Percentiles rank a stretch among this genome's conserved stretches.
phyloP scores from a whole-genome alignment of 2,329 filamentous ascomycete genomes.

The Curvularia lunata region DNA sequence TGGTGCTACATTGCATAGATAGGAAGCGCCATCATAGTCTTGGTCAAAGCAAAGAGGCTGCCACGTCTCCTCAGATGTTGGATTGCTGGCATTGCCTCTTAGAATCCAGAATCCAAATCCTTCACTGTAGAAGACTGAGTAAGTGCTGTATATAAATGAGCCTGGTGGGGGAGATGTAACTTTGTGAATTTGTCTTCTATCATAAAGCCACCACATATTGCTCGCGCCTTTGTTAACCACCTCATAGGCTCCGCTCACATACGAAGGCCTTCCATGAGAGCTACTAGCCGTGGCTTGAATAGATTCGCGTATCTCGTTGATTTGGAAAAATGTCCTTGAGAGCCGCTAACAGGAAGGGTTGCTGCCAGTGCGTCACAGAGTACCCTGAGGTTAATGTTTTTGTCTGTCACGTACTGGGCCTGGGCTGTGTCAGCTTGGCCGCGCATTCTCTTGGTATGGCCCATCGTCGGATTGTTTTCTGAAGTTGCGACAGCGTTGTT shows the following conservation, averaged over 20 bases:
- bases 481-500: too few species aligned
- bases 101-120: conserved; percentile 35
- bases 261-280: conserved; percentile 28
- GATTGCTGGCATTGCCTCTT: conserved; percentile 19
- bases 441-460: too few species aligned
- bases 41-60: conserved; percentile 34
- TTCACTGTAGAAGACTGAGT: conserved; percentile 29
- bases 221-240: conserved; percentile 15
- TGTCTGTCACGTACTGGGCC: too few species aligned
- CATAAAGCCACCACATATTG: conserved; percentile 24
- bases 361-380: too few species aligned
- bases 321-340: too few species aligned
- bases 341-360: too few species aligned
- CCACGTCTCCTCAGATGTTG: conserved; percentile 17
- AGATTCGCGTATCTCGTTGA: conserved; percentile 36
- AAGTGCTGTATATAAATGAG: conserved; percentile 14
- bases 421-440: too few species aligned
- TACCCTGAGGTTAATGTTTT: too few species aligned
- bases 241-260: conserved; percentile 7
- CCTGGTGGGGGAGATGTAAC: neutral
- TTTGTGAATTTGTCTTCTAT: conserved; percentile 18
- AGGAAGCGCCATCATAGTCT: conserved; percentile 26
- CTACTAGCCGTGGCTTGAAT: conserved; percentile 1
- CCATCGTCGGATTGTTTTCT: too few species aligned
- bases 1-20: conserved; percentile 28